These are phyloP conservation scores for Dictyophora rubrovolvata DNA, from an alignment of 768 basidiomycete genomes.

Conservation along the genomic window DNA sequence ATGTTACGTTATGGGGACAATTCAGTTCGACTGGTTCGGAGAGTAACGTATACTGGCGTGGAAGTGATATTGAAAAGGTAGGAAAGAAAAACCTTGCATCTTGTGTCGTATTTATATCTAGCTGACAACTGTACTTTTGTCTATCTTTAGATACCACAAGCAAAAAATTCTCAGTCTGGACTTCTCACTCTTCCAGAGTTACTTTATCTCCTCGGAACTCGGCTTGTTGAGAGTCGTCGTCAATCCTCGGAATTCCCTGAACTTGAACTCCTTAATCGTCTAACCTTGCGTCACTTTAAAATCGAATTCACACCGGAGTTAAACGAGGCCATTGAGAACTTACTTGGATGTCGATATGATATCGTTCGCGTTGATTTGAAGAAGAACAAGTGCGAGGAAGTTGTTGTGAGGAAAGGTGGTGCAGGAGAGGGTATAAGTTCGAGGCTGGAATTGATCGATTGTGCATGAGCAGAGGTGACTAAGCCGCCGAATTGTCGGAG, in stretches of 20 bases:
- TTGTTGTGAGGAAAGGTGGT: neutral
- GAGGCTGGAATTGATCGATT: neutral
- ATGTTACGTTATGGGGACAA: neutral
- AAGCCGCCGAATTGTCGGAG: no score
- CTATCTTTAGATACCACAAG: no score
- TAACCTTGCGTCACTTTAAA: neutral
- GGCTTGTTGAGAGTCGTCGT: no score
- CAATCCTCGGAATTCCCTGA: neutral
- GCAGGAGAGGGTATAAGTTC: neutral
- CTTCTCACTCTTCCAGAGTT: no score
- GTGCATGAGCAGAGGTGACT: neutral
- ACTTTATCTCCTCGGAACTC: no score
- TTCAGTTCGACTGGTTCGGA: neutral
- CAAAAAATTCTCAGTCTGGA: no score
- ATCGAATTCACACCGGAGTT: neutral
- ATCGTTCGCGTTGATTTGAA: neutral
- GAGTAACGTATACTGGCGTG: neutral
- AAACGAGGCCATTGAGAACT: neutral
- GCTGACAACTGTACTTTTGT: neutral
- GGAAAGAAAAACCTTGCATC: no score
- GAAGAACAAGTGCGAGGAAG: neutral
- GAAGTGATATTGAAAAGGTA: neutral
- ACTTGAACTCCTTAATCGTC: neutral
- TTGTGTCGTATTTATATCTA: neutral
- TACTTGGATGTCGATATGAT: neutral